phyloP scores from a whole-genome alignment of 2,329 filamentous ascomycete genomes.

The Beauveria rudraprayagi region DNA sequence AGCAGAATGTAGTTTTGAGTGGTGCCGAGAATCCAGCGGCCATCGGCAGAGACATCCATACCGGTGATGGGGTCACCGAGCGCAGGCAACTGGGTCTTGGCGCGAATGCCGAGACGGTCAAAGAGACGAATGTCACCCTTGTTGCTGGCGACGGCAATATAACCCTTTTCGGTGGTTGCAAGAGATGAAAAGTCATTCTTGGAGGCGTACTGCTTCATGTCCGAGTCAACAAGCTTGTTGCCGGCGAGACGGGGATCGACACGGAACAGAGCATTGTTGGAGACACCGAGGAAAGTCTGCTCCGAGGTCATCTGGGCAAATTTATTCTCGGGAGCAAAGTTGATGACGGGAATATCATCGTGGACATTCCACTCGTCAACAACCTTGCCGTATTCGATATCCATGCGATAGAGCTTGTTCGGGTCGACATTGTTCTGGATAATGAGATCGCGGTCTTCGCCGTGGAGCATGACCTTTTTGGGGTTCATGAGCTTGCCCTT shows the following conservation, averaged over 20 bases:
- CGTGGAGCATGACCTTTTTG: constrained; percentile 94
- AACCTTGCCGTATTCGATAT: constrained; percentile 94
- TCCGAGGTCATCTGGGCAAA: constrained; percentile 95
- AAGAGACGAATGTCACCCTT: constrained; percentile 97
- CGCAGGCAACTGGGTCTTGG: constrained; percentile 93
- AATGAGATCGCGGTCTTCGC: constrained; percentile 83
- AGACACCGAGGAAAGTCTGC: constrained; percentile 90
- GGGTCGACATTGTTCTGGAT: constrained; percentile 76
- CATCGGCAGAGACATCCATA: constrained; percentile 90
- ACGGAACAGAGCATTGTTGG: constrained; percentile 85
- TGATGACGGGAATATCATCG: constrained; percentile 87
- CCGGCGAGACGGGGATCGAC: constrained; percentile 85
- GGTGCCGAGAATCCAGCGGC: constrained; percentile 89
- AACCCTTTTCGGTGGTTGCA: constrained; percentile 91
- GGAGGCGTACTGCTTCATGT: constrained; percentile 91
- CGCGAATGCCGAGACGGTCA: constrained; percentile 90
- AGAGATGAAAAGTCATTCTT: constrained; percentile 97
- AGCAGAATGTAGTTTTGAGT: constrained; percentile 91
- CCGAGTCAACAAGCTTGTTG: constrained; percentile 83
- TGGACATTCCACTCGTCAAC: constrained; percentile 99
- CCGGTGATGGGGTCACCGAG: constrained; percentile 92
- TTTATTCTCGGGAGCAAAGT: constrained; percentile 93
- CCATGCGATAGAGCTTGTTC: constrained; percentile 93
- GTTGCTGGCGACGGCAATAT: constrained; percentile 93
- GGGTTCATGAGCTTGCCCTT: constrained; percentile 82